Evolutionary conservation across 2,329 filamentous ascomycete genomes (phyloP).

Genomic region (Cryphonectria radicalis): DNA sequence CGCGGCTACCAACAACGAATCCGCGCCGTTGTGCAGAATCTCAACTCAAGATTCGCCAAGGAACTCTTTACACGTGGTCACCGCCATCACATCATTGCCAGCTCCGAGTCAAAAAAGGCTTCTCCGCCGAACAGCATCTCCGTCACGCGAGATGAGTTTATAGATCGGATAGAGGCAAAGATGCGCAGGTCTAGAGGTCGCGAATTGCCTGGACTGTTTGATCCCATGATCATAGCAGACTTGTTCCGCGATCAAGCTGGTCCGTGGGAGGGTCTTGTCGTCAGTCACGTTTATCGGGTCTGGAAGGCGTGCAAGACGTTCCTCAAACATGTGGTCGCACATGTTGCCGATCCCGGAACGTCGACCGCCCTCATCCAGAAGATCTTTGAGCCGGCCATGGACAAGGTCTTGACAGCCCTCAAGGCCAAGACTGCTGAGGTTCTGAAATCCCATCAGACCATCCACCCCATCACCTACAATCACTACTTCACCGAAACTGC

Average conservation of each 20-base stretch:
- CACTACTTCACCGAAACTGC: constrained; percentile 42
- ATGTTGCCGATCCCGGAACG: constrained; percentile 5
- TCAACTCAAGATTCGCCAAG: constrained; percentile 15
- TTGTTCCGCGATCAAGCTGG: constrained; percentile 24
- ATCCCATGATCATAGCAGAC: constrained; percentile 16
- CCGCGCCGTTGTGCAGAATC: constrained; percentile 23
- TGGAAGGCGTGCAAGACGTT: constrained; percentile 8
- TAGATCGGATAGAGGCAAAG: constrained; percentile 12
- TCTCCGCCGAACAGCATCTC: neutral
- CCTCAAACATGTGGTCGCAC: constrained; percentile 1
- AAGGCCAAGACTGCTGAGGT: constrained; percentile 46
- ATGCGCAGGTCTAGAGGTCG: constrained; percentile 21
- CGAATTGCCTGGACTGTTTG: constrained; percentile 20
- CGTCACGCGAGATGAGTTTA: constrained; percentile 8
- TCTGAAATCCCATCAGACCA: constrained; percentile 40
- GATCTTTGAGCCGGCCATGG: constrained; percentile 32
- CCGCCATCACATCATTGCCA: constrained; percentile 1
- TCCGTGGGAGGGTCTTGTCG: constrained; percentile 10
- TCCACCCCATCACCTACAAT: constrained; percentile 60
- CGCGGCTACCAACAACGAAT: constrained; percentile 18
- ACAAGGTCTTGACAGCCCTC: constrained; percentile 31
- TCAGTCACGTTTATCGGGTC: constrained; percentile 5
- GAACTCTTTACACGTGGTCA: constrained; percentile 4
- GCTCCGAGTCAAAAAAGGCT: too few species aligned
- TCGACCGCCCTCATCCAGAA: neutral